phyloP scores from a whole-genome alignment of 2,329 filamentous ascomycete genomes.

The Pseudocercospora ulei region DNA sequence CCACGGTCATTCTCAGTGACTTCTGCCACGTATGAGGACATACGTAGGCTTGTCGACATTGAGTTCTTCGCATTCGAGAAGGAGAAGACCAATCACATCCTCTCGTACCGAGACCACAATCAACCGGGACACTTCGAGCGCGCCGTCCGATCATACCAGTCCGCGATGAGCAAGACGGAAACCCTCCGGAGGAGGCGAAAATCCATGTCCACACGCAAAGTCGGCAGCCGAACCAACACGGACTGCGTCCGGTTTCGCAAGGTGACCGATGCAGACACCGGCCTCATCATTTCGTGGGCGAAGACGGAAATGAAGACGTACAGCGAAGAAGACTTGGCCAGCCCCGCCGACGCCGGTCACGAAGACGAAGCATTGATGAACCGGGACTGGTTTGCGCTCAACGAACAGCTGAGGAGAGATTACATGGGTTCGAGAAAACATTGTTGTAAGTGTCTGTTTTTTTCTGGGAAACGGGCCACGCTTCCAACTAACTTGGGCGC shows the following conservation, averaged over 20 bases:
- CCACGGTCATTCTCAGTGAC: slow-evolving; percentile 22
- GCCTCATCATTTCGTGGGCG: slow-evolving; percentile 30
- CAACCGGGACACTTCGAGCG: slow-evolving; percentile 28
- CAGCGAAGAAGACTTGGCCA: slow-evolving; percentile 25
- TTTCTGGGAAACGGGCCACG: not conserved
- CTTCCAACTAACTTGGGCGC: slow-evolving; percentile 1
- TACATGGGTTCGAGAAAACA: slow-evolving; percentile 28
- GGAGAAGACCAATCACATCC: slow-evolving; percentile 31
- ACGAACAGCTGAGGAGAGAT: slow-evolving; percentile 27
- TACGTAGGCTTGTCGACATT: slow-evolving; percentile 34
- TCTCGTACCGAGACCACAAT: slow-evolving; percentile 29
- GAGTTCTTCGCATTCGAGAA: slow-evolving; percentile 37
- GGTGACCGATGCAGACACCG: slow-evolving; percentile 26
- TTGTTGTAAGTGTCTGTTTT: slow-evolving; percentile 26
- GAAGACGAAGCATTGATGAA: slow-evolving; percentile 31
- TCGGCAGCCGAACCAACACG: slow-evolving; percentile 12
- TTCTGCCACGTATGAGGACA: slow-evolving; percentile 25
- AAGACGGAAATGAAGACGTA: slow-evolving; percentile 30
- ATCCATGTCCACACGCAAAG: slow-evolving; percentile 9
- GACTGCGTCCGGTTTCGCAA: slow-evolving; percentile 25
- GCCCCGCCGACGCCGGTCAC: slow-evolving; percentile 28
- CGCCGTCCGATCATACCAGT: slow-evolving; percentile 22
- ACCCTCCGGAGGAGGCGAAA: slow-evolving; percentile 12
- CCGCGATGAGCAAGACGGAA: slow-evolving; percentile 16
- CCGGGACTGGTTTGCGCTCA: slow-evolving; percentile 32